Evolutionary conservation across 306 rosid species (phyloP), one percentile per base, ranked within the genome.

Genomic region (Trifolium dubium): DNA sequence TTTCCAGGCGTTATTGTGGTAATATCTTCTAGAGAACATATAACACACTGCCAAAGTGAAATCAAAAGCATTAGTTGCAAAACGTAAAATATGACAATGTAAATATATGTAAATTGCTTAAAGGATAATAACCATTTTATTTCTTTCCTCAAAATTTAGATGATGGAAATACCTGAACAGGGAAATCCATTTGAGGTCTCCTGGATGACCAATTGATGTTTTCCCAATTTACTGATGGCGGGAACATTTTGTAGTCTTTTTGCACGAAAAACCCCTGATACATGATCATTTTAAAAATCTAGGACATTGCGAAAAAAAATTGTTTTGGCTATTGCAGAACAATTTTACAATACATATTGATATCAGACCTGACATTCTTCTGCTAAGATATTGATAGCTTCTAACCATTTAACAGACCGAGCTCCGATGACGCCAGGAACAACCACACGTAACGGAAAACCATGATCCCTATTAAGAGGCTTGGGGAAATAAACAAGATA

Each of bases 341-440:
- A 32, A 37, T 51, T 17, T 46, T 23, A 55, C 34, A 40, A 32
- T 15, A 53, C 23, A 23, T 23, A 23, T 23, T 23, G 37, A 82
- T 69, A 60, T 85, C 83, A 72, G 35, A 91, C 98, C 97, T 94
- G 98, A 77, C 95, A 84, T 82, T 89, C 95, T 83, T 94, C 97
- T 28, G 88, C 84, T 58, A 81, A 79, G 71, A 94, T 55, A 68
- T 65, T 81, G 73, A 94, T 84, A 73, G 84, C 87, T 77, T 91
- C 95, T 23, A 94, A 90, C 98, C 98, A 94, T 77, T 94, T 94
- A 58, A 94, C 97, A 68, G 98, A 94, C 43, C 98, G 95, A 9
- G 98, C 98, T 61, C 98, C 98, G 50, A 94, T 94, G 65, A 94
- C 91, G 79, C 98, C 97, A 9, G 97, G 97, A 77, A 94, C 97